A percentile compares a stretch with the other conserved stretches of the same genome.
Evolutionary conservation across 192 early-diverging fungal genomes (phyloP).

Genomic region (Paraglomus brasilianum): DNA sequence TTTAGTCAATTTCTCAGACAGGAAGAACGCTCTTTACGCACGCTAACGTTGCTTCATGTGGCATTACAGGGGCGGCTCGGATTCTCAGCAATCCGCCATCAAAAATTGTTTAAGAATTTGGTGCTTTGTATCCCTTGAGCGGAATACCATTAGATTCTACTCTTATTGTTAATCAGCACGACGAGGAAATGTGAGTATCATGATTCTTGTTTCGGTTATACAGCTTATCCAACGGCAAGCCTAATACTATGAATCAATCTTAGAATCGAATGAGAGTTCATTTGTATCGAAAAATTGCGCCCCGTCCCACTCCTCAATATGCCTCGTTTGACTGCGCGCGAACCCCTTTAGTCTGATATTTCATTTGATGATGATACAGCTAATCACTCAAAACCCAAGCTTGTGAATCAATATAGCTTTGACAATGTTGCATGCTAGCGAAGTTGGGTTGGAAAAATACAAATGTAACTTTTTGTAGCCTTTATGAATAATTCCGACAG

Average conservation of each 20-base stretch:
- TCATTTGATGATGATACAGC: slow-evolving; percentile 65
- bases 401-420: slow-evolving; percentile 71
- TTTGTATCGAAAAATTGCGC: slow-evolving; percentile 75
- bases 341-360: slow-evolving; percentile 52
- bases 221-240: too few species aligned
- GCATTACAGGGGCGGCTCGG: not conserved
- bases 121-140: too few species aligned
- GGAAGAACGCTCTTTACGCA: not conserved
- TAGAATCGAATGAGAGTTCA: slow-evolving; percentile 71
- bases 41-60: not conserved
- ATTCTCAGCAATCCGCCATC: slow-evolving; percentile 40
- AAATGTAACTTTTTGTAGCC: slow-evolving; percentile 61
- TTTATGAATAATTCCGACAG: slow-evolving; percentile 44
- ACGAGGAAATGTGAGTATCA: slow-evolving; percentile 44
- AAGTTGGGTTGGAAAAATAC: slow-evolving; percentile 59
- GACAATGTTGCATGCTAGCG: slow-evolving; percentile 65
- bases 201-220: too few species aligned
- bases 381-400: slow-evolving; percentile 73
- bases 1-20: too few species aligned
- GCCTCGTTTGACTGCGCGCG: slow-evolving; percentile 45
- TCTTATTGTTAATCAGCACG: too few species aligned
- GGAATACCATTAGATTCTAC: too few species aligned
- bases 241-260: too few species aligned
- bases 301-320: slow-evolving; percentile 62
- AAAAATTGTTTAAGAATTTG: slow-evolving; percentile 49